Evolutionary conservation across 108 stramenopile species (phyloP).

Genomic region (Schizochytrium sp.): DNA sequence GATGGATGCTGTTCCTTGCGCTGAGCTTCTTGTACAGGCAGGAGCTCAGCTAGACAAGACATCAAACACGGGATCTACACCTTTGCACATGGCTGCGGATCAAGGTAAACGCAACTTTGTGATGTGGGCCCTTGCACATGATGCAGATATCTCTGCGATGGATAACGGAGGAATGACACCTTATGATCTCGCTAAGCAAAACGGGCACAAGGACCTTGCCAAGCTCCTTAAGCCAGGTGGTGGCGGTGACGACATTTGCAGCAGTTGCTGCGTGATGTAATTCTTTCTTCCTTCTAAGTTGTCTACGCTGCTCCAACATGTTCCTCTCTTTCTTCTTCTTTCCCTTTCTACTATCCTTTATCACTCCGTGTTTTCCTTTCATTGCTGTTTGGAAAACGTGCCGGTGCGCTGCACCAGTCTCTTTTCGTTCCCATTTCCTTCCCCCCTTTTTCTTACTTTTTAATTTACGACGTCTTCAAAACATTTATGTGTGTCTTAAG

Average conservation of each 20-base stretch:
- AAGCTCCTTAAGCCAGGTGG: slow-evolving; percentile 31
- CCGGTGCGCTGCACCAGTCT: too few species aligned
- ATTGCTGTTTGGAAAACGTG: too few species aligned
- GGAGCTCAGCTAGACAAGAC: slow-evolving; percentile 16
- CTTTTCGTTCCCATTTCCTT: too few species aligned
- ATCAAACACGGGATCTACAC: slow-evolving; percentile 32
- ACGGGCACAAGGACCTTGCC: slow-evolving; percentile 45
- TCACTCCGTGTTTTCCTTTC: too few species aligned
- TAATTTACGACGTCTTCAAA: too few species aligned
- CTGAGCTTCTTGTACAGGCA: neutral
- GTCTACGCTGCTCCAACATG: neutral
- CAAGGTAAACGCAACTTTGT: slow-evolving; percentile 32
- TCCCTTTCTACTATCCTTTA: too few species aligned
- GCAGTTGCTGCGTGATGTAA: neutral
- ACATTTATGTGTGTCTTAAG: too few species aligned
- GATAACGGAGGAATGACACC: slow-evolving; percentile 53
- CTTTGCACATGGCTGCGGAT: slow-evolving; percentile 52
- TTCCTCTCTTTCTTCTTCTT: too few species aligned
- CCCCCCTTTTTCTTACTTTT: too few species aligned
- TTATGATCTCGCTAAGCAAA: slow-evolving; percentile 43
- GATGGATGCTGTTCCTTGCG: slow-evolving; percentile 7
- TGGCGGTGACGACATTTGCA: neutral
- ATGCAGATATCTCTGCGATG: neutral
- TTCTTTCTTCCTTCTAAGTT: neutral
- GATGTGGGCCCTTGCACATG: neutral